Evolutionary conservation across 1,284 basidiomycete species (phyloP).

Genomic region (Ustilago trichophora): DNA sequence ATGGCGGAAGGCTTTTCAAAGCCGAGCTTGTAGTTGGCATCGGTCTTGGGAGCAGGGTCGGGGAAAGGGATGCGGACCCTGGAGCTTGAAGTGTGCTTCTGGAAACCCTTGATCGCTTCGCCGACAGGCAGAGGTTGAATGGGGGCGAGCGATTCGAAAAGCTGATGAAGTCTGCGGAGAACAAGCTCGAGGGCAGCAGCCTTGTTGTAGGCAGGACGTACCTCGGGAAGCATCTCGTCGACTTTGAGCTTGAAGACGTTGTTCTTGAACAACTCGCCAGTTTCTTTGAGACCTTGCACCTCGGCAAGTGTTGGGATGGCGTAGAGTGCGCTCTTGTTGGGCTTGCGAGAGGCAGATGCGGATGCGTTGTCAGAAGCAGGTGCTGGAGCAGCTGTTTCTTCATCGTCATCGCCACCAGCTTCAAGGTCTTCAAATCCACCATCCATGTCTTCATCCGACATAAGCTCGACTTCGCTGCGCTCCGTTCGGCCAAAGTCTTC

Average conservation of each 20-base stretch:
- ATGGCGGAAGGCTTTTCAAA: conserved; percentile 88
- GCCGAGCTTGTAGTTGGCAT: conserved; percentile 74
- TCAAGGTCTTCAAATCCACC: conserved; percentile 63
- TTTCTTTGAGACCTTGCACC: conserved; percentile 78
- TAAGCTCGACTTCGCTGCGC: conserved; percentile 34
- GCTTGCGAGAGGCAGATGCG: conserved; percentile 36
- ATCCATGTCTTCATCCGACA: conserved; percentile 63
- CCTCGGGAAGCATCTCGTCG: conserved; percentile 63
- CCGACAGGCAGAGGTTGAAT: conserved; percentile 43
- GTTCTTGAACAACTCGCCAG: conserved; percentile 81
- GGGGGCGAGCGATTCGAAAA: conserved; percentile 39
- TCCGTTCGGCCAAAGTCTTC: conserved; percentile 47
- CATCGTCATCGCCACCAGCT: conserved; percentile 42
- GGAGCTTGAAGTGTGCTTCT: conserved; percentile 69
- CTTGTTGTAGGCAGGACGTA: conserved; percentile 49
- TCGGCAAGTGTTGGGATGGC: conserved; percentile 73
- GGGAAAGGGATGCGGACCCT: conserved; percentile 68
- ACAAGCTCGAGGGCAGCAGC: conserved; percentile 56
- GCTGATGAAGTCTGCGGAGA: conserved; percentile 56
- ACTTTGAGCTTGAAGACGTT: conserved; percentile 86
- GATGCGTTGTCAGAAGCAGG: conserved; percentile 1
- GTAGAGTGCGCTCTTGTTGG: conserved; percentile 65
- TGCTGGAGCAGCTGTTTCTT: conserved; percentile 10
- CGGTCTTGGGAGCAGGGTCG: conserved; percentile 54
- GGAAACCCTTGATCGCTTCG: conserved; percentile 61